Conservation (phyloP, 129 eudicot species). For the Kitagawia praeruptora region DNA sequence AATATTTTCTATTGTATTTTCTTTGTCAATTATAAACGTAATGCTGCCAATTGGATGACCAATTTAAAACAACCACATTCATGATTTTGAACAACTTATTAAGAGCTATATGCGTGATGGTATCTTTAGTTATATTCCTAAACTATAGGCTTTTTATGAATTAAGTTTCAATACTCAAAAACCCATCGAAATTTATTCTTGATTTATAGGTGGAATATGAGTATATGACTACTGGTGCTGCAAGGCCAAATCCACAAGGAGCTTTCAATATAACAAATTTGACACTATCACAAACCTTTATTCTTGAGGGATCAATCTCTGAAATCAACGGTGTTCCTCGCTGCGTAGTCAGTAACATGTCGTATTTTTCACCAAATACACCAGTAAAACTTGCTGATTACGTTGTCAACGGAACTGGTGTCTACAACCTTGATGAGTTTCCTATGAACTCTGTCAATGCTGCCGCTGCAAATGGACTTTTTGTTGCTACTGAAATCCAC, state of each 20-base stretch:
- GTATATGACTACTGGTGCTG: slow-evolving; percentile 73
- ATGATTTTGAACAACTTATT: too few species aligned
- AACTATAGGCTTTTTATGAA: not conserved
- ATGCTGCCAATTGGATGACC: not conserved
- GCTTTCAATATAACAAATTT: slow-evolving; percentile 66
- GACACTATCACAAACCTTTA: slow-evolving; percentile 50
- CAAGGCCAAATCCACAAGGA: slow-evolving; percentile 84
- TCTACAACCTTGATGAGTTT: slow-evolving; percentile 44
- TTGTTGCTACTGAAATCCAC: slow-evolving; percentile 43
- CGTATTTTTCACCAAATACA: slow-evolving; percentile 43
- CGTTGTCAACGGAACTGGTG: too few species aligned
- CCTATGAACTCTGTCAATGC: slow-evolving; percentile 35
- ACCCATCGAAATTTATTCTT: not conserved
- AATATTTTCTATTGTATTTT: not conserved
- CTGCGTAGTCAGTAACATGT: slow-evolving; percentile 51
- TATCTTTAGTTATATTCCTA: not conserved
- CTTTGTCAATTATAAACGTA: not conserved
- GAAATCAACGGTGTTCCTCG: slow-evolving; percentile 26
- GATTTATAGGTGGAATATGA: slow-evolving; percentile 58
- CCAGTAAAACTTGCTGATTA: slow-evolving; percentile 68
- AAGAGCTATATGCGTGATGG: too few species aligned
- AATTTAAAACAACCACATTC: too few species aligned
- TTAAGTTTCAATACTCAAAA: not conserved
- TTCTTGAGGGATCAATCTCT: slow-evolving; percentile 50
- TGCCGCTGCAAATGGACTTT: slow-evolving; percentile 36